A percentile compares a stretch with the other conserved stretches of the same genome.
Conservation (phyloP, 2,329 filamentous ascomycete genomes). For the Teratosphaeria pseudoeucalypti region DNA sequence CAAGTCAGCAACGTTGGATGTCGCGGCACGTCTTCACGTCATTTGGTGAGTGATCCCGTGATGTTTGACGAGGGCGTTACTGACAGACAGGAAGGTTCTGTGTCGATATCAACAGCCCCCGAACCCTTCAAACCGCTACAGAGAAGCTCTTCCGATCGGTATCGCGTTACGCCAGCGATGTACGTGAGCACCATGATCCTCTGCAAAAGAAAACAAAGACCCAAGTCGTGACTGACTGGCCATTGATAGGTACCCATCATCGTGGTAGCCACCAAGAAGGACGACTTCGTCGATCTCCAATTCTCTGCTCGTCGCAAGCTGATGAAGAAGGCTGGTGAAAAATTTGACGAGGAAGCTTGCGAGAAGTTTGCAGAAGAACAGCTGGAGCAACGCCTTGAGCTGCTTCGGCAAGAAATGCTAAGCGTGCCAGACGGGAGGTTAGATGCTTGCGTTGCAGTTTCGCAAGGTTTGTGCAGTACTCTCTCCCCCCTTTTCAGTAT, state of each 20-base stretch:
- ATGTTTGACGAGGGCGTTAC: neutral
- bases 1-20: conserved; percentile 19
- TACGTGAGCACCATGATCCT: neutral
- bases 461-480: conserved; percentile 10
- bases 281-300: conserved; percentile 22
- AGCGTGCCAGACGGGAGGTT: conserved; percentile 15
- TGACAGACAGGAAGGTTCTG: conserved; percentile 19
- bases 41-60: conserved; percentile 17
- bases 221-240: too few relatives aligned
- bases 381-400: conserved; percentile 14
- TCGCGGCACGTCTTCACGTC: conserved; percentile 22
- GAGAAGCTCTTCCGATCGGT: conserved; percentile 24
- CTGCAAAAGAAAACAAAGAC: too few relatives aligned
- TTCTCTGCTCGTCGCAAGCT: conserved; percentile 10
- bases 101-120: conserved; percentile 25
- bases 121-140: conserved; percentile 25
- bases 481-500: neutral
- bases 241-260: conserved; percentile 18
- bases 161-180: conserved; percentile 21
- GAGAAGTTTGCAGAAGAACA: conserved; percentile 16
- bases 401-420: conserved; percentile 14
- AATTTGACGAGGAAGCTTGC: conserved; percentile 14
- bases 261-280: conserved; percentile 26
- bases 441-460: conserved; percentile 16
- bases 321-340: conserved; percentile 9